A percentile compares a stretch with the other conserved stretches of the same genome.
These are phyloP conservation scores for Silene uniflora DNA, from an alignment of 148 eudicot genomes.

Conservation along the genomic window DNA sequence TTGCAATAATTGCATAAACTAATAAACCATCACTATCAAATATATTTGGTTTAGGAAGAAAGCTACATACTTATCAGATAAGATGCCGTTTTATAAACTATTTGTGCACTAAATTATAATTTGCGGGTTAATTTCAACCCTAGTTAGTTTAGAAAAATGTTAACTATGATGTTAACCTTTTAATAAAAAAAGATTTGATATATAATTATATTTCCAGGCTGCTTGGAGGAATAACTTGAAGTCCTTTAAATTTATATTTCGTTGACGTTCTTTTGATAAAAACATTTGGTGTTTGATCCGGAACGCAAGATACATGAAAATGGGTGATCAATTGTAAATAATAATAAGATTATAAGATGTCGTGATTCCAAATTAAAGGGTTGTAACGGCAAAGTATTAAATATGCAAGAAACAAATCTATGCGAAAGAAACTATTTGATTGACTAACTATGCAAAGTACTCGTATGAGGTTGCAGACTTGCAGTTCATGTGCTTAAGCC, in stretches of 20 bases:
- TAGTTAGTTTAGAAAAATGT: neutral
- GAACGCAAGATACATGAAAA: too few relatives aligned
- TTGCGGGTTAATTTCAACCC: neutral
- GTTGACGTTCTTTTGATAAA: neutral
- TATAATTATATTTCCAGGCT: neutral
- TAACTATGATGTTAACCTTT: neutral
- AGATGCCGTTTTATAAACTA: neutral
- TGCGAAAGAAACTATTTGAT: too few relatives aligned
- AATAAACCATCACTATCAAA: constrained; percentile 7
- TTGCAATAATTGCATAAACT: constrained; percentile 13
- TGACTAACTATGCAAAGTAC: too few relatives aligned
- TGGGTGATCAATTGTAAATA: too few relatives aligned
- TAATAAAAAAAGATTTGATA: neutral
- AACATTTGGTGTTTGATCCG: too few relatives aligned
- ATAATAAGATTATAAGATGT: too few relatives aligned
- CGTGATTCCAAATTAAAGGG: too few relatives aligned
- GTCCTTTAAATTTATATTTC: neutral
- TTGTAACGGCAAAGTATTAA: too few relatives aligned
- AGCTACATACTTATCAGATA: neutral
- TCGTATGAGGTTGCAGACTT: too few relatives aligned
- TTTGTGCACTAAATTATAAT: neutral
- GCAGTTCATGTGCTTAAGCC: too few relatives aligned
- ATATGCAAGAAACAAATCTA: too few relatives aligned
- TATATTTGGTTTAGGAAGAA: constrained; percentile 8
- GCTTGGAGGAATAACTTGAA: neutral